Base-by-base conservation (phyloP, 1,284 basidiomycete species). In the Boletellus sp. region DNA sequence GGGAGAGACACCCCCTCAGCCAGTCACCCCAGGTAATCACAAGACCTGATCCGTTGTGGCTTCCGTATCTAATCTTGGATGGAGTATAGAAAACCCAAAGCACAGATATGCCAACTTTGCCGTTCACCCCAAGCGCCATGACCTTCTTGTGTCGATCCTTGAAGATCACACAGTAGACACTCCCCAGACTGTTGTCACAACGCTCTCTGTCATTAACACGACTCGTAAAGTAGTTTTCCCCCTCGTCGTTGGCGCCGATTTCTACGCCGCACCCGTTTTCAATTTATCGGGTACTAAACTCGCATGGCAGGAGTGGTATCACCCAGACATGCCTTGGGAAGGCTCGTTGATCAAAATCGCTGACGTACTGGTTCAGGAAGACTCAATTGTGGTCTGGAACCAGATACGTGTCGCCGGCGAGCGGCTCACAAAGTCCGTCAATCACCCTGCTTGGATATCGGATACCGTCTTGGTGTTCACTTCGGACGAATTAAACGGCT, bases 301-400 rank as follows among this genome's bases (percentile, higher is more conserved):
- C 16, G 78, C 76, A 3, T 92, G 84, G 82, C 71, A 82, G 38
- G 74, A 84, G 49, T 91, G 87, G 88, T 70, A 67, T 50, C 82
- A 84, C 52, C 89, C 89, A 0, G 80, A 87, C 57, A 91, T 91
- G 89, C 87, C 88, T 17, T 91, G 86, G 83, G 81, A 88, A 55
- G 83, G 80, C 16, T 74, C 78, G 0, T 70, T 83, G 56, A 68
- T 91, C 30, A 71, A 75, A 54, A 63, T 85, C 20, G 83, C 77
- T 0, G 67, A 74, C 21, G 58, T 77, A 26, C 40, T 80, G 3
- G 32, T 70, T 10, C 59, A 76, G 22, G 52, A 78, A 32, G 57
- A 55, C 10, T 61, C 50, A 9, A 34, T 56, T 14, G 32, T 57
- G 36, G 29, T 60, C 36, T 13, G 53, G 34, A 66, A 54, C 43